These are phyloP conservation scores for Rubroboletus pulcherrimus DNA, from an alignment of 768 basidiomycete genomes.

Conservation along the genomic window DNA sequence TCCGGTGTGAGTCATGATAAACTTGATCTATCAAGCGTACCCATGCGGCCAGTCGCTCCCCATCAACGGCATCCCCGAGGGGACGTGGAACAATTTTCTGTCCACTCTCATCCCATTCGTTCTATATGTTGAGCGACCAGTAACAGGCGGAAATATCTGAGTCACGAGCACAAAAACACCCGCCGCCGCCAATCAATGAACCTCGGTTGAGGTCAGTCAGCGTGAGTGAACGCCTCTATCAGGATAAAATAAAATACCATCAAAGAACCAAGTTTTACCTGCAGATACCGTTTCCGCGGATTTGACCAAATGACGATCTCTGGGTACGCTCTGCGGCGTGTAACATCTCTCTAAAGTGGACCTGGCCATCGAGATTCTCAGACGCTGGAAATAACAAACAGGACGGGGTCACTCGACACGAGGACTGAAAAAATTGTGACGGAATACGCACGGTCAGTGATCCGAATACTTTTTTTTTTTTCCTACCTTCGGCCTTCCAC, in stretches of 20 bases:
- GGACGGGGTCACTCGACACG: conserved; percentile 1
- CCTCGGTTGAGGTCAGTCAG: conserved; percentile 2
- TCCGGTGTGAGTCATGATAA: background rate
- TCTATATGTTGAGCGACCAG: background rate
- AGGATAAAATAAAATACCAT: conserved; percentile 4
- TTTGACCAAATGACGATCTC: conserved; percentile 8
- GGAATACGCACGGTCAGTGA: conserved; percentile 12
- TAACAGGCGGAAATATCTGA: background rate
- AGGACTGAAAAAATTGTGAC: background rate
- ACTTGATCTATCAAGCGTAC: conserved; percentile 8
- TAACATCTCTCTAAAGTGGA: conserved; percentile 6
- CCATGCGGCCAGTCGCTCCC: conserved; percentile 4
- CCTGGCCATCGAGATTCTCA: conserved; percentile 9
- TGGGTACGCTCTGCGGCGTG: conserved; percentile 3
- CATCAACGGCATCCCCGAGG: conserved; percentile 13
- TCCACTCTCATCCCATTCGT: conserved; percentile 3
- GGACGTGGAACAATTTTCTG: conserved; percentile 14
- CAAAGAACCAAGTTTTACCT: conserved; percentile 3
- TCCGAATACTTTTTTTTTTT: background rate
- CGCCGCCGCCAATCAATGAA: conserved; percentile 3
- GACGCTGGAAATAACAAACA: background rate
- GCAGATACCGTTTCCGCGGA: conserved; percentile 22
- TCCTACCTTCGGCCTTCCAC: conserved; percentile 1
- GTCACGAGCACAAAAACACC: conserved; percentile 4
- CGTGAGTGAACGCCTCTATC: background rate